A percentile compares a stretch with the other conserved stretches of the same genome.
Conservation (phyloP, 148 eudicot species). For the Silene latifolia region DNA sequence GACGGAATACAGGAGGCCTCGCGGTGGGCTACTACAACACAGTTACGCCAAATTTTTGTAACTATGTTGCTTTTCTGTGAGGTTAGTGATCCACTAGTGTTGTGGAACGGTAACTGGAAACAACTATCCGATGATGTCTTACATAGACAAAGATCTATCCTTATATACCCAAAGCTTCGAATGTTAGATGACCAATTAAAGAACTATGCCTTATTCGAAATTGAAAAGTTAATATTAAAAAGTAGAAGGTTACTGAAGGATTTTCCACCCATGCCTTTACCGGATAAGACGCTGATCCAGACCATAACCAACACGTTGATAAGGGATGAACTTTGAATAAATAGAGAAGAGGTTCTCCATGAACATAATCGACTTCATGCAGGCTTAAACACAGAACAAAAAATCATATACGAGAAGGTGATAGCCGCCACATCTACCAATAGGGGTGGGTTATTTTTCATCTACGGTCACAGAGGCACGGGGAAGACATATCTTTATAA, state of each 20-base stretch:
- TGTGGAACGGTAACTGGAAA: neutral
- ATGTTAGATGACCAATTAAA: neutral
- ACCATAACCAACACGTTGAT: neutral
- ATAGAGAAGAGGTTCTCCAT: too few species aligned
- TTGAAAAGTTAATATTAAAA: neutral
- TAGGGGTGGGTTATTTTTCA: too few species aligned
- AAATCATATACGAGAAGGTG: too few species aligned
- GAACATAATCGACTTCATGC: too few species aligned
- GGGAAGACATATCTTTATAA: too few species aligned
- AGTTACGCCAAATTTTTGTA: neutral
- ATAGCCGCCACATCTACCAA: too few species aligned
- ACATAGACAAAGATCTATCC: neutral
- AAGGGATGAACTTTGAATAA: too few species aligned
- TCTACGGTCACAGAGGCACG: too few species aligned
- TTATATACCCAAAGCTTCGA: neutral
- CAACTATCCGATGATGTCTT: too few species aligned
- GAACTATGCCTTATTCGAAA: neutral
- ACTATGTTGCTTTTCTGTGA: neutral
- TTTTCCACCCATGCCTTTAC: neutral
- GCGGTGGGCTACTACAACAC: neutral
- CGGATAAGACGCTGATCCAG: neutral
- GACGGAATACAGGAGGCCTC: neutral
- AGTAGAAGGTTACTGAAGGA: neutral
- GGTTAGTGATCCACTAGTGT: neutral
- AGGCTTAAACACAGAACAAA: too few species aligned